These are phyloP conservation scores for Nothophytophthora sp. DNA, from an alignment of 352 stramenopile species.

Conservation along the genomic window DNA sequence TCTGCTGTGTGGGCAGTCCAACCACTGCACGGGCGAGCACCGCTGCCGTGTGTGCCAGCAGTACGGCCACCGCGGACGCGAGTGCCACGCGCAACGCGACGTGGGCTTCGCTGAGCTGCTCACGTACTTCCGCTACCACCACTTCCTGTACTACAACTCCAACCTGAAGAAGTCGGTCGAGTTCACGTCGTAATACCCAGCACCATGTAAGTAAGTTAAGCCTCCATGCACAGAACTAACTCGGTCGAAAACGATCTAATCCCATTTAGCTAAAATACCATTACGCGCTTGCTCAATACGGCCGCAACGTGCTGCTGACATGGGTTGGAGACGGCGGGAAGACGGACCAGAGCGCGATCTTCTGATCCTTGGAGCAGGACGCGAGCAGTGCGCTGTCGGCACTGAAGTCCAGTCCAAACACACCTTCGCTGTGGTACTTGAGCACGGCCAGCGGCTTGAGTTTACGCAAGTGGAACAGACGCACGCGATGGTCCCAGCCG, in stretches of 20 bases:
- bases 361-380: constrained; percentile 81
- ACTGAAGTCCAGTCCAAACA: constrained; percentile 74
- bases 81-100: constrained; percentile 82
- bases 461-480: constrained; percentile 76
- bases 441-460: constrained; percentile 77
- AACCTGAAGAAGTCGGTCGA: constrained; percentile 89
- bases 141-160: constrained; percentile 89
- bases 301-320: constrained; percentile 24
- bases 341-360: constrained; percentile 80
- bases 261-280: neutral
- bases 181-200: constrained; percentile 59
- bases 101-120: constrained; percentile 79
- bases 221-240: too few relatives aligned
- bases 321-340: constrained; percentile 42
- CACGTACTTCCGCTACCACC: constrained; percentile 86
- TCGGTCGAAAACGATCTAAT: too few relatives aligned
- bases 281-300: constrained; percentile 24
- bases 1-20: constrained; percentile 67
- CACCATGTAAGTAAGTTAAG: constrained; percentile 32
- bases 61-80: constrained; percentile 79
- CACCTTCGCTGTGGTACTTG: constrained; percentile 79
- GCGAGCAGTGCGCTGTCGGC: constrained; percentile 54
- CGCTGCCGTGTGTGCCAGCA: constrained; percentile 83
- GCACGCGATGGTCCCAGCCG: constrained; percentile 76
- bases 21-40: constrained; percentile 82